phyloP scores from a whole-genome alignment of 2,329 filamentous ascomycete species.

The Iodosphaeria phyllophila region DNA sequence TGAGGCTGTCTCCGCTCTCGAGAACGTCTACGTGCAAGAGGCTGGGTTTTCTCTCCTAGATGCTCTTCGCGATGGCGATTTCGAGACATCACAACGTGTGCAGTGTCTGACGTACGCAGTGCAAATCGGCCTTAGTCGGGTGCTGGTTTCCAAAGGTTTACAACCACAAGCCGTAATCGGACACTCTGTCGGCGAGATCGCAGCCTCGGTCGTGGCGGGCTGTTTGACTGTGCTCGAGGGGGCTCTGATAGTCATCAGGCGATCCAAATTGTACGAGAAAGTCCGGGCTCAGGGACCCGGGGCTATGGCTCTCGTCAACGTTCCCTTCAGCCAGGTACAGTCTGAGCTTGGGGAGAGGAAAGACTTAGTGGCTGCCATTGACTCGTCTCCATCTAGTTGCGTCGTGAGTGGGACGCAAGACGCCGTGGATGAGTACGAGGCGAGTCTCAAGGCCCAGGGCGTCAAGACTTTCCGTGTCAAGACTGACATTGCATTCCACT shows the following conservation, averaged over 20 bases:
- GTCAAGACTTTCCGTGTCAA: conserved; percentile 16
- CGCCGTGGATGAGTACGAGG: conserved; percentile 9
- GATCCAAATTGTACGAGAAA: conserved; percentile 10
- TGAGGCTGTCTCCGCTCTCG: conserved; percentile 9
- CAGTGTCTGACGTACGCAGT: conserved; percentile 17
- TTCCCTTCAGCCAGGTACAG: conserved; percentile 11
- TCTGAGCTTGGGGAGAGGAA: conserved; percentile 7
- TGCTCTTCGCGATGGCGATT: conserved; percentile 5
- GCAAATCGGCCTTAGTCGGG: conserved; percentile 14
- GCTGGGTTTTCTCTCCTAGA: conserved; percentile 7
- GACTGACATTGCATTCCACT: conserved; percentile 22
- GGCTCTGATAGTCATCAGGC: conserved; percentile 13
- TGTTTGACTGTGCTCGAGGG: conserved; percentile 16
- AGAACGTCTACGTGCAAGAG: conserved; percentile 8
- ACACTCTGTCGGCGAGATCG: conserved; percentile 22
- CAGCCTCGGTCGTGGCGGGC: conserved; percentile 17
- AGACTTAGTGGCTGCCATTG: conserved; percentile 15
- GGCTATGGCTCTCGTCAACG: conserved; percentile 9
- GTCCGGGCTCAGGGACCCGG: conserved; percentile 5
- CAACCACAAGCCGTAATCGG: conserved; percentile 18
- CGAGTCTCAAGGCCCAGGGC: conserved; percentile 8
- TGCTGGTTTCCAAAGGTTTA: conserved; percentile 13
- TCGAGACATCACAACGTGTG: conserved; percentile 10
- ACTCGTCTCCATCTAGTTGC: conserved; percentile 16
- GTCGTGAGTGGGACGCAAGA: conserved; percentile 13